Evolutionary conservation across 1,139 yeast species (phyloP), one percentile per base, ranked within the genome.

Genomic region (Geotrichum bryndzae): DNA sequence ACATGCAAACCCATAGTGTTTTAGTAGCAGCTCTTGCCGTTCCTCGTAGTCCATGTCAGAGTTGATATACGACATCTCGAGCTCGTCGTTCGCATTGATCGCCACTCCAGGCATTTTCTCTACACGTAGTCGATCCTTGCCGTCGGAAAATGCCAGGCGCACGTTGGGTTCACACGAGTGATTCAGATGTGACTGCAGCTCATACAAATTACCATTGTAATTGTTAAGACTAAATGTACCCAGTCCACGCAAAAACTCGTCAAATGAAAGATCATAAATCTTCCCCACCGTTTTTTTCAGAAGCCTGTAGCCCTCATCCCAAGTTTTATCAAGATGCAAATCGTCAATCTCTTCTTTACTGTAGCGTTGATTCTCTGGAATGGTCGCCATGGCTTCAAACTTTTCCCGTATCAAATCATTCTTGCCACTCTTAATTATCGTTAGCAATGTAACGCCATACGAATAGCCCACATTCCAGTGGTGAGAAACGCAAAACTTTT

Each of bases 1-100:
- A 73, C 96, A 90, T n/a, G 81, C 69, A 72, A 90, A 90, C 4
- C 96, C 96, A 90, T 91, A 90, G 68, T 87, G 86, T n/a, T 85
- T 84, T 62, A 92, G 76, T 58, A 90, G 76, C 66, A 83, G 86
- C 65, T 88, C 75, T 69, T 84, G 86, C 67, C 96, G 82, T 66
- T 85, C 84, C 55, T 80, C 82, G 7, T 86, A 82, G 2, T 84
- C 83, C 68, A 84, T 85, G 10, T 77, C 73, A 1, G 92, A 90
- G 67, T 87, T 84, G 1, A 89, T 90, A 68, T 90, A 90, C 1
- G 88, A 80, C 1, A 89, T 84, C 0, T 83, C 77, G 57, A 90
- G 78, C 70, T 89, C 95, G 68, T 87, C 91, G 22, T 87, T 88
- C 1, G 82, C 77, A 60, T 75, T 75, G 53, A 90, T 84, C 10